Evolutionary conservation across 306 rosid genomes (phyloP).

Genomic region (Ammopiptanthus mongolicus): DNA sequence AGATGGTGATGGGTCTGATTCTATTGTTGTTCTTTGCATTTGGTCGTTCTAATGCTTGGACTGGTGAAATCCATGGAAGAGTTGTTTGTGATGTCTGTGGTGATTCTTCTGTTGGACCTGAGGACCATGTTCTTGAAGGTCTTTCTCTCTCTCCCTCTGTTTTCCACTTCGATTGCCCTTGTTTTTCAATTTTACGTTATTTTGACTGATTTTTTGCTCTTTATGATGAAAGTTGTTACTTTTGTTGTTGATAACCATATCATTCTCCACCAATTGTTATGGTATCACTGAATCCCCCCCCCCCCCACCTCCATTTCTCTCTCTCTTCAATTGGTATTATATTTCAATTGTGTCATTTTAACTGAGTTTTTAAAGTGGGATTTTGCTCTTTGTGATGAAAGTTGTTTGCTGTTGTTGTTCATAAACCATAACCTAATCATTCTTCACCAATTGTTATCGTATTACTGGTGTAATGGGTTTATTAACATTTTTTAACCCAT

Average conservation of each 20-base stretch:
- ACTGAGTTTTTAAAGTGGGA: neutral
- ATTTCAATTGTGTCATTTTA: neutral
- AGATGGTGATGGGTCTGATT: constrained; percentile 31
- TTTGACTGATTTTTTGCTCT: neutral
- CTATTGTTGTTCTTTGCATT: constrained; percentile 28
- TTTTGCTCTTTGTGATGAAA: neutral
- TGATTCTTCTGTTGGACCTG: constrained; percentile 88
- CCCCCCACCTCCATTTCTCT: no score
- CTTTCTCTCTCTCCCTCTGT: neutral
- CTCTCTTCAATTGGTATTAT: neutral
- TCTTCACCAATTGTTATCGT: neutral
- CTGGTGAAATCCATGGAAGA: constrained; percentile 93
- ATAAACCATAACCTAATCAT: neutral
- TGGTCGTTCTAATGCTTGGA: constrained; percentile 64
- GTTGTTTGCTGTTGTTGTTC: neutral
- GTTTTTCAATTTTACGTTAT: neutral
- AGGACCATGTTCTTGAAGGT: constrained; percentile 91
- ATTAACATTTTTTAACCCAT: neutral
- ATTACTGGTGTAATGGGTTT: neutral
- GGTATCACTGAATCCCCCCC: no score
- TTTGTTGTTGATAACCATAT: neutral
- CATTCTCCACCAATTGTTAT: no score
- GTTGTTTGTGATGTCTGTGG: constrained; percentile 91
- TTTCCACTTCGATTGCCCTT: neutral
- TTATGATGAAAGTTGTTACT: neutral